Base-by-base conservation (phyloP, 495 filamentous ascomycete genomes). In the Aspergillus asperescens region DNA sequence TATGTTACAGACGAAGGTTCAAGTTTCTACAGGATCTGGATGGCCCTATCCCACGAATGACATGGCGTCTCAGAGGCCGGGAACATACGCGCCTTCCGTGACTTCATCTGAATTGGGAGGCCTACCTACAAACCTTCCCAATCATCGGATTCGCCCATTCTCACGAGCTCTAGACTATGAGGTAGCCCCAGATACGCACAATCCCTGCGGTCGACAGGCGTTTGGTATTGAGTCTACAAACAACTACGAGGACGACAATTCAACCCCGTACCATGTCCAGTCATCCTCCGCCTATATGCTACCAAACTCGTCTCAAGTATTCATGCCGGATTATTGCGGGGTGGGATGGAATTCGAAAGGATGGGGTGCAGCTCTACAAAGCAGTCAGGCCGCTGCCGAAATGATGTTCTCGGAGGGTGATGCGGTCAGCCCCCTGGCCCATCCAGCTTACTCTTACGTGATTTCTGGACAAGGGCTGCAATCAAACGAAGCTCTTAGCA, bases 41-140 rank as follows among this genome's bases (percentile, higher is more conserved):
- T 73, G 68, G 66, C 66, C 66, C 1, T 73, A 70, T 52, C 57
- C 66, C 15, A 25, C 58, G 47, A 62, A 51, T 50, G 39, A 55
- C 38, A 41, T 50, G 9, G 31, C 55, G 7, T 62, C 60, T 43
- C 54, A 64, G 18, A 54, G 59, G 22, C 25, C 55, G 15, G 65
- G 59, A 23, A 27, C 58, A 35, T 67, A 64, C 43, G 35, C 41
- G 23, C 20, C 56, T 16, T 56, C 65, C 5, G 40, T 51, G 34
- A 28, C 59, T 13, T 25, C 58, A 6, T 35, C 32, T 35, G 57
- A 54, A 16, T 62, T 61, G 15, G 49, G 57, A 27, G 48, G 50
- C 5, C 31, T 62, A 7, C 49, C 61, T 0, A 60, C 59, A 46
- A 55, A 47, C 5, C 61, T 62, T 12, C 43, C 60, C 10, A 60